A percentile compares a stretch with the other conserved stretches of the same genome.
Evolutionary conservation across 2,329 filamentous ascomycete genomes (phyloP).

Genomic region (Trichoderma harzianum): DNA sequence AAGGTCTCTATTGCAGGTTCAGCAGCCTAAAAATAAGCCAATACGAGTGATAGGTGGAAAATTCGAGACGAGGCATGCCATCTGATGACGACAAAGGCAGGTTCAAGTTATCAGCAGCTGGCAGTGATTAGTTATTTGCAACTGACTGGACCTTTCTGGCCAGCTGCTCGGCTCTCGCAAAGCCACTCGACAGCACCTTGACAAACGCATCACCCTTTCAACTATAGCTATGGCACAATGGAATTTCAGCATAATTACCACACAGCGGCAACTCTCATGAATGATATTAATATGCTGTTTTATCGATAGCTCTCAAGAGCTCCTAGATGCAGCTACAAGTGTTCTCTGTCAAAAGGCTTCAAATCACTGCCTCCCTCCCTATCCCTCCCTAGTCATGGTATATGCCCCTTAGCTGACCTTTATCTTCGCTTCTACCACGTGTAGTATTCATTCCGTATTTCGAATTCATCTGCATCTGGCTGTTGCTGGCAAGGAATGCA

Average conservation of each 20-base stretch:
- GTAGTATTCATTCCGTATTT: background rate
- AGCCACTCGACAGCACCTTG: background rate
- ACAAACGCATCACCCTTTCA: background rate
- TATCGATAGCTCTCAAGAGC: background rate
- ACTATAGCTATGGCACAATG: background rate
- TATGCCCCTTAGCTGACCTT: background rate
- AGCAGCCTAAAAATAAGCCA: background rate
- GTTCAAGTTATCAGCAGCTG: background rate
- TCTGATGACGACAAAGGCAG: background rate
- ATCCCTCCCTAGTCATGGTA: background rate
- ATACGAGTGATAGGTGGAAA: background rate
- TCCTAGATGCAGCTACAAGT: background rate
- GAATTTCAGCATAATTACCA: background rate
- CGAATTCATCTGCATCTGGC: background rate
- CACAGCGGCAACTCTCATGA: background rate
- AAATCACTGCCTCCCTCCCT: background rate
- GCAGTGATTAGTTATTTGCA: background rate
- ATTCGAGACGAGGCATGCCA: background rate
- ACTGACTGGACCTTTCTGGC: background rate
- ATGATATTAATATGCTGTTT: background rate
- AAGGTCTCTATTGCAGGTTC: background rate
- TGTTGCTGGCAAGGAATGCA: background rate
- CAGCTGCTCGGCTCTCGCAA: background rate
- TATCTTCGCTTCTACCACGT: background rate
- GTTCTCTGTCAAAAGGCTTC: background rate